A percentile compares a stretch with the other conserved stretches of the same genome.
Evolutionary conservation across 352 stramenopile genomes (phyloP).

Genomic region (Phytophthora litchii): DNA sequence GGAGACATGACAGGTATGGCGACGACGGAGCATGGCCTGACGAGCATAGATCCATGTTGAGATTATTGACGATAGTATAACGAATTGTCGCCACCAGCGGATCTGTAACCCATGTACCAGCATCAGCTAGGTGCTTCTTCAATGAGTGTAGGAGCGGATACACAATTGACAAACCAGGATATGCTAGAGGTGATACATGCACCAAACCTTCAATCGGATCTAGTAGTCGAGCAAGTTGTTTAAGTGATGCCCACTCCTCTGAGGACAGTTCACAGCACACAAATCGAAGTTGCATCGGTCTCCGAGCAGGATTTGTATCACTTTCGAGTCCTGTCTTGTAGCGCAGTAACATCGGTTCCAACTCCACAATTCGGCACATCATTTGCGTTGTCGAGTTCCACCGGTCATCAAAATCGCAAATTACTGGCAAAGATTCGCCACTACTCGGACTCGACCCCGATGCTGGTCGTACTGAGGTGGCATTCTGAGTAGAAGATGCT

Average conservation of each 20-base stretch:
- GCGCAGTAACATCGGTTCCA: constrained; percentile 72
- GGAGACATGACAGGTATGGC: constrained; percentile 67
- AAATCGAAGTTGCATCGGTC: constrained; percentile 81
- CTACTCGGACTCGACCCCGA: constrained; percentile 10
- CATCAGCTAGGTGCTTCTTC: constrained; percentile 69
- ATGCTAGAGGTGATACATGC: constrained; percentile 69
- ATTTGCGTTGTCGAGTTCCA: constrained; percentile 85
- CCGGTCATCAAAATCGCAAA: constrained; percentile 76
- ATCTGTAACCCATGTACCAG: constrained; percentile 66
- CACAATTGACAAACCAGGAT: constrained; percentile 72
- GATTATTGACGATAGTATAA: constrained; percentile 55
- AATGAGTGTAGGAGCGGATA: constrained; percentile 74
- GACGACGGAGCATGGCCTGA: constrained; percentile 54
- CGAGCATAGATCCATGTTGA: constrained; percentile 61
- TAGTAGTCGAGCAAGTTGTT: constrained; percentile 66
- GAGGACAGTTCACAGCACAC: constrained; percentile 74
- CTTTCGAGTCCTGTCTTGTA: constrained; percentile 82
- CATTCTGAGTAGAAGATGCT: constrained; percentile 5
- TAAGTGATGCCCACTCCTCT: constrained; percentile 73
- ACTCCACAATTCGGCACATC: constrained; percentile 80
- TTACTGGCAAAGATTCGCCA: constrained; percentile 59
- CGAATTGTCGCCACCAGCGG: constrained; percentile 65
- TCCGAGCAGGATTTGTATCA: constrained; percentile 69
- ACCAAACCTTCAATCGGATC: constrained; percentile 73
- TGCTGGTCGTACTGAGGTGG: background rate